phyloP scores from a whole-genome alignment of 306 rosid species.

The Trifolium fragiferum region DNA sequence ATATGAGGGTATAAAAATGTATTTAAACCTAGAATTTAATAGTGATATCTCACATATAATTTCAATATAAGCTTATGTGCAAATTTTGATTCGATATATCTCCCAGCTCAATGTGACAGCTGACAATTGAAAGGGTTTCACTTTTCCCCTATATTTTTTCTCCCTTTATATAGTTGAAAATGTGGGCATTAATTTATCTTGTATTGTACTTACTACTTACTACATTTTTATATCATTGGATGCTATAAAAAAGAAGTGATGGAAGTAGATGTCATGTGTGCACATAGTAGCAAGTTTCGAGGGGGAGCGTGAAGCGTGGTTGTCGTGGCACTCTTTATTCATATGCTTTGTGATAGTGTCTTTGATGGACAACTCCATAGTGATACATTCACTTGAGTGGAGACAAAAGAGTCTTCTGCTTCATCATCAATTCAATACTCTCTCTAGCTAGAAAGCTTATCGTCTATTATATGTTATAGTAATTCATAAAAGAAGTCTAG shows the following conservation, averaged over 20 bases:
- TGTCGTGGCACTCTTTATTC: conserved; percentile 50
- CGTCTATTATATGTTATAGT: too few relatives aligned
- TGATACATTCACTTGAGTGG: conserved; percentile 55
- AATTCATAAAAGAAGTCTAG: too few relatives aligned
- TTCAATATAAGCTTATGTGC: neutral
- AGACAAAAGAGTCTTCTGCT: conserved; percentile 66
- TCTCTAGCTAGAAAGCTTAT: conserved; percentile 35
- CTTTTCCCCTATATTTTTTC: neutral
- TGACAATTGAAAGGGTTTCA: neutral
- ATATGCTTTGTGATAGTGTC: conserved; percentile 54
- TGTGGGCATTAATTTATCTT: conserved; percentile 20
- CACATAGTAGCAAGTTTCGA: conserved; percentile 45
- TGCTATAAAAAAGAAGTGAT: conserved; percentile 57
- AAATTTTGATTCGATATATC: neutral
- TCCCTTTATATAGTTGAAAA: neutral
- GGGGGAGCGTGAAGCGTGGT: conserved; percentile 73
- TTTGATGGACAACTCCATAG: conserved; percentile 55
- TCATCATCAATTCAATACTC: conserved; percentile 62
- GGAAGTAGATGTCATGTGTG: neutral
- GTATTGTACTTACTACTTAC: neutral
- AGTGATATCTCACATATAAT: too few relatives aligned
- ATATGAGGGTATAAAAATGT: too few relatives aligned
- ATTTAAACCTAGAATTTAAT: too few relatives aligned
- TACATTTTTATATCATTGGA: conserved; percentile 57
- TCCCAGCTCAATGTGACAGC: neutral